Evolutionary conservation across 208 protist species (phyloP), one percentile per base, ranked within the genome.

Genomic region (Trypanosoma brucei): DNA sequence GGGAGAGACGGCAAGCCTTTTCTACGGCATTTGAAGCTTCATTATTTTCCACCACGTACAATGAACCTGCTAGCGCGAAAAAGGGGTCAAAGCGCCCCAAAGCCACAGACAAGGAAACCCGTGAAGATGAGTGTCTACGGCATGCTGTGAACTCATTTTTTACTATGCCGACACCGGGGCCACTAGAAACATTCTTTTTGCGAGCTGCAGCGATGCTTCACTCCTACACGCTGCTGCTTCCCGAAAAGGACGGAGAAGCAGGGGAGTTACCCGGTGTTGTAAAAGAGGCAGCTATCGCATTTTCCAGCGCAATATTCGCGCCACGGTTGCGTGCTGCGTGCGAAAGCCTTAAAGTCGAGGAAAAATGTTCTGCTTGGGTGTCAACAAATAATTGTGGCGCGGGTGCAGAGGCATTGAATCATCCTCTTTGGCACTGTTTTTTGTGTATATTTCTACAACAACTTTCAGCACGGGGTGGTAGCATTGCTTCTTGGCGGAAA

Each of bases 391-490:
- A 22, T 22, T 6, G 31, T 54, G 50, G 6, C 30, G 50, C 6
- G 9, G 6, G 50, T 31, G 50, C 5, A 35, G 22, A 54, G 6
- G 30, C 6, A 34, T 34, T 54, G n/a, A 34, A 54, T 8, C 2
- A 63, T 5, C 38, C 70, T 30, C 39, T 92, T 22, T 93, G 83
- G 83, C 83, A 77, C 49, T 68, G 63, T 35, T 88, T 81, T 67
- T 68, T 88, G 13, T 77, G 76, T 44, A 14, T 82, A 39, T 93
- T 88, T 73, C 68, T 90, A 4, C 86, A 93, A 65, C 83, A 93
- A 62, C 62, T 90, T 22, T 88, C 86, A 13, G 64, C 79, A 6
- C 74, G 72, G 30, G 81, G 72, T 2, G 76, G 72, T 3, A 71
- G 84, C 37, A 73, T 78, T 42, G 37, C 70, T 0, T 22, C 55